Percentiles rank a stretch among this genome's conserved stretches.
Conservation (phyloP, 495 filamentous ascomycete species). For the Tuber indicum region DNA sequence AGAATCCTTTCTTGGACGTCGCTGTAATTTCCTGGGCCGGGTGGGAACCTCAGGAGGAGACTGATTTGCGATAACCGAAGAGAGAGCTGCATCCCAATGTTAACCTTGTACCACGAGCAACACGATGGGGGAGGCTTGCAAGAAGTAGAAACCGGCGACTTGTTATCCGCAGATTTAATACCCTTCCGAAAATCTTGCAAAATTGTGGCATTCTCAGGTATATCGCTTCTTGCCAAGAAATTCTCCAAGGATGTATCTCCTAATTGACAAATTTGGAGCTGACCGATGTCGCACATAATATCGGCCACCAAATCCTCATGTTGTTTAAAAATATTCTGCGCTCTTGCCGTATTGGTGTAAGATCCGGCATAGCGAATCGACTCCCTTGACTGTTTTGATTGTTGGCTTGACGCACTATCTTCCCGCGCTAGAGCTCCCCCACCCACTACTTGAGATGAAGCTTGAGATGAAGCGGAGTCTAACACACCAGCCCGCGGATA, state of each 20-base stretch:
- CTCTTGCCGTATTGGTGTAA: neutral
- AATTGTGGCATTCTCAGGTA: neutral
- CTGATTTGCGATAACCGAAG: neutral
- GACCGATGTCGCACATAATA: neutral
- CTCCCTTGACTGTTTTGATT: neutral
- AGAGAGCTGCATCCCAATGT: neutral
- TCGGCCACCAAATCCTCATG: neutral
- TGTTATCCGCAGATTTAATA: neutral
- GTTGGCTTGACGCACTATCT: neutral
- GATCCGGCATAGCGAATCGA: neutral
- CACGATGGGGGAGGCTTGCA: neutral
- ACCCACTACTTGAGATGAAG: neutral
- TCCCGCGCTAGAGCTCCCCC: accelerated
- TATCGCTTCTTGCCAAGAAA: neutral
- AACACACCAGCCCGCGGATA: neutral
- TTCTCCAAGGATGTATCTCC: neutral
- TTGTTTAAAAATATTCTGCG: neutral
- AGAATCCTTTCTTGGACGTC: neutral
- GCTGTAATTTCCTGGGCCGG: neutral
- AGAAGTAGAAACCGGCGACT: neutral
- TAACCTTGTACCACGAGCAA: neutral
- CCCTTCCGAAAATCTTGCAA: neutral
- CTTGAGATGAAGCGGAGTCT: neutral
- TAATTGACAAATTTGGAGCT: neutral
- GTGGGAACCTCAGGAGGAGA: neutral